Evolutionary conservation across 257 asterid genomes (phyloP), one percentile per base, ranked within the genome.

Genomic region (Plantago major): DNA sequence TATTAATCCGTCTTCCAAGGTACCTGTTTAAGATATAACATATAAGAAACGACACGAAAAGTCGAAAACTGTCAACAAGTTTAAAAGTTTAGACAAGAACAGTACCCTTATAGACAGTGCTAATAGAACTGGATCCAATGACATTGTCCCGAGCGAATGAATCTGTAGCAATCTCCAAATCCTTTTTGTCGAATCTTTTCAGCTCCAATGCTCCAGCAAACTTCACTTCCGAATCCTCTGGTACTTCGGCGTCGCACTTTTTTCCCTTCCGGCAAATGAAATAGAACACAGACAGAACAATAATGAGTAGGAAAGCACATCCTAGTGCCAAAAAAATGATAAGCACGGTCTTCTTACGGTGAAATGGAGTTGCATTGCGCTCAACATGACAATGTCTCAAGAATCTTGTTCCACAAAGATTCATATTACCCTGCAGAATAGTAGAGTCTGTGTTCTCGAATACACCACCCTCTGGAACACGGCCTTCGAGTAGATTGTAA

Each of bases 71-170:
- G 55, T 22, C 26, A 22, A 22, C 28, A 16, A 49, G 4, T 26
- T 49, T 49, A 49, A 5, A 46, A 1, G 7, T 50, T 9, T 9
- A 18, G 26, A 9, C 3, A 17, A 6, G 37, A 48, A 50, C 56
- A 50, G 7, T 51, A 51, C 56, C 56, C 1, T 72, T 85, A 77
- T 83, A 90, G 40, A 90, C 97, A 6, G 82, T 83, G 64, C 97
- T 90, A 65, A 87, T 60, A 38, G 77, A 71, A 79, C 94, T 87
- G 42, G 84, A 77, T 18, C 96, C 97, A 55, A 90, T 80, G 38
- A 87, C 54, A 75, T 84, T 85, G 1, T 84, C 84, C 46, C 53
- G 58, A 46, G 72, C 74, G 86, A 78, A 90, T 43, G 65, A 85
- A 64, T 80, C 52, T 0, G 97, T 90, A 1, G 94, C 91, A 1